Base-by-base conservation (phyloP, 441 rosid genomes). In the Melastoma candidum region DNA sequence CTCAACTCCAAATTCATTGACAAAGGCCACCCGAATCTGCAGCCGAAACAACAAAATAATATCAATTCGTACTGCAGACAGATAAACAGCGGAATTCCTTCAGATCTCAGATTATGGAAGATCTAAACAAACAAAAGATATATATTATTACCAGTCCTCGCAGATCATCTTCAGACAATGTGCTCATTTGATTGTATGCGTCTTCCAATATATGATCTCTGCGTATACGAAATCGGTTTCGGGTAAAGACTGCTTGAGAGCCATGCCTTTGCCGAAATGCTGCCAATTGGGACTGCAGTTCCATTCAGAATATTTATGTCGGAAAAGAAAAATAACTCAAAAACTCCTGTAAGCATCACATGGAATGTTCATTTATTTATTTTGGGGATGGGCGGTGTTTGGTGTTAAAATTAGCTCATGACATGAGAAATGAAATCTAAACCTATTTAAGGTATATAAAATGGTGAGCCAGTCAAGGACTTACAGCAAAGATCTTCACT, bases 1-100 rank as follows among this genome's bases (percentile, higher is more conserved):
- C 80, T 94, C 99, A 57, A 85, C 99, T 71, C 99, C 99, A 64
- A 87, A 82, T 74, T 94, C 99, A 68, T 94, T 94, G 58, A 94
- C 87, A 60, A 87, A 94, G 68, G 95, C 64, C 57, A 94, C 97
- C 12, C 99, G 99, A 69, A 94, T 90, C 99, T 94, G 79, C 69
- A 45, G 26, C 63, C 47, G 44, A 59, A 68, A 44, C 61, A 78
- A 57, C 58, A 54, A 63, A 59, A 12, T 49, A 24, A 64, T 58
- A 64, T 29, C 36, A 29, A 54, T 39, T 14, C 54, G 22, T 51
- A 29, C 27, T 29, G 12, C 24, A 22, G 51, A 43, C 46, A 52
- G 67, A 58, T 60, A 62, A 48, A 60, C 63, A 54, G 44, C 26
- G 12, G 43, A 46, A n/a, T 32, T 10, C 41, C 56, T 50, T 46